Conservation (phyloP, 1,284 basidiomycete genomes). For the Tremellales sp. region DNA sequence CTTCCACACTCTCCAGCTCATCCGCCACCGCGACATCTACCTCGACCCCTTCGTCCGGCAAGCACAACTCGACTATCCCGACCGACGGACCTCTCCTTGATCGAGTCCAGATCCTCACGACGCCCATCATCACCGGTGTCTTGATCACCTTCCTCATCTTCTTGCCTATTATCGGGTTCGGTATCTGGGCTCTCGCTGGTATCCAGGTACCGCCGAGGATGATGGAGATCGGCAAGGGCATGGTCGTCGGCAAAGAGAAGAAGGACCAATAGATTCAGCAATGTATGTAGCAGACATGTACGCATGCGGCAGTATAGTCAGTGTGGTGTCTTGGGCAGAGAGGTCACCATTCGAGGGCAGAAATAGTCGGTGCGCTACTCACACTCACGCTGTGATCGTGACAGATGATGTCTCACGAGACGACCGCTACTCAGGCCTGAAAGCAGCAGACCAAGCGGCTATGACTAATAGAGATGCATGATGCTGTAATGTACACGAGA, state of each 20-base stretch:
- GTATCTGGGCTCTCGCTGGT: conserved; percentile 64
- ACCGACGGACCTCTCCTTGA: conserved; percentile 51
- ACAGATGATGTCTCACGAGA: too few relatives aligned
- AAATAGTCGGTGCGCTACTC: too few relatives aligned
- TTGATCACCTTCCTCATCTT: conserved; percentile 67
- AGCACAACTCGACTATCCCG: conserved; percentile 24
- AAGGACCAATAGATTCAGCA: conserved; percentile 68
- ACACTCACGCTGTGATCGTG: too few relatives aligned
- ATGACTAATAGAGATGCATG: not conserved
- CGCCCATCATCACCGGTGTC: conserved; percentile 67
- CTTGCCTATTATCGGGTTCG: conserved; percentile 63
- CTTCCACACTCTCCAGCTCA: conserved; percentile 8
- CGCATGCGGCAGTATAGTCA: too few relatives aligned
- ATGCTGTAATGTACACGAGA: not conserved
- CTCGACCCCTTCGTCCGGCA: conserved; percentile 1
- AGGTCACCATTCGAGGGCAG: too few relatives aligned
- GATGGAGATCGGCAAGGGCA: conserved; percentile 43
- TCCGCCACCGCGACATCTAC: conserved; percentile 6
- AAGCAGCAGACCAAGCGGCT: not conserved
- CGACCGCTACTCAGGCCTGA: not conserved
- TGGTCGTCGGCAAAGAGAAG: conserved; percentile 63
- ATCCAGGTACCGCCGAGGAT: conserved; percentile 60
- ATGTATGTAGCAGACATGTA: conserved; percentile 1
- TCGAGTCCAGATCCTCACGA: conserved; percentile 71
- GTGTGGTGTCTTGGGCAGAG: too few relatives aligned